Percentiles rank a stretch among this genome's conserved stretches.
These are phyloP conservation scores for Monascus purpureus DNA, from an alignment of 495 filamentous ascomycete species.

Conservation along the genomic window DNA sequence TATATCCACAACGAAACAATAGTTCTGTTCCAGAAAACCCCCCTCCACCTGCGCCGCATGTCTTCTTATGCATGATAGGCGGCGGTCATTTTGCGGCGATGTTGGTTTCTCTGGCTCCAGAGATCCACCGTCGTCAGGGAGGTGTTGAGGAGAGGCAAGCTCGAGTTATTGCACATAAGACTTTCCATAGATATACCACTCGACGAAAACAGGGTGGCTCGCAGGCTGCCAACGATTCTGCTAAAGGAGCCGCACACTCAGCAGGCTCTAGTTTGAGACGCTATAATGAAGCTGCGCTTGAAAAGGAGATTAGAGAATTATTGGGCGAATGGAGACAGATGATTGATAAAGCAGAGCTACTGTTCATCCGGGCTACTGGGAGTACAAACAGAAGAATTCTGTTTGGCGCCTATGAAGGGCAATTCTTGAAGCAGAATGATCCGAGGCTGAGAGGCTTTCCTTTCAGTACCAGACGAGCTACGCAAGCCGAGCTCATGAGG, in stretches of 20 bases:
- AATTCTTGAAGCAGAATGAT: constrained; percentile 71
- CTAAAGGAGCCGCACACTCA: constrained; percentile 86
- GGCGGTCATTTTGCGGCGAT: constrained; percentile 96
- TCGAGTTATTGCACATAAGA: constrained; percentile 83
- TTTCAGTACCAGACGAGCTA: constrained; percentile 88
- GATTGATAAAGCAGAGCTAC: constrained; percentile 66
- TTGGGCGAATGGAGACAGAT: constrained; percentile 68
- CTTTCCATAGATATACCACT: constrained; percentile 94
- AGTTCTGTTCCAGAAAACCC: constrained; percentile 34
- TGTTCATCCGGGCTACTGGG: constrained; percentile 85
- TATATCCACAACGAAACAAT: constrained; percentile 32
- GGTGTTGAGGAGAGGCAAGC: constrained; percentile 68
- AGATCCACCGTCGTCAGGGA: constrained; percentile 50
- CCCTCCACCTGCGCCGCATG: constrained; percentile 53
- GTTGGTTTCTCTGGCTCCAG: constrained; percentile 78
- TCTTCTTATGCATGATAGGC: constrained; percentile 97
- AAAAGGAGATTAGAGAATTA: constrained; percentile 66
- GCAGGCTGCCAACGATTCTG: constrained; percentile 81
- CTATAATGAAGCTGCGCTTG: constrained; percentile 84
- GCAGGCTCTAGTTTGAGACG: constrained; percentile 79
- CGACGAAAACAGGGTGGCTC: constrained; percentile 90
- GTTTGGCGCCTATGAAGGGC: constrained; percentile 81
- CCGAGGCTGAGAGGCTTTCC: constrained; percentile 78
- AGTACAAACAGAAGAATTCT: constrained; percentile 70
- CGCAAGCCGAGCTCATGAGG: constrained; percentile 86